These are phyloP conservation scores for Eremochloa ophiuroides DNA, from an alignment of 176 grass and related monocot species.

Conservation along the genomic window DNA sequence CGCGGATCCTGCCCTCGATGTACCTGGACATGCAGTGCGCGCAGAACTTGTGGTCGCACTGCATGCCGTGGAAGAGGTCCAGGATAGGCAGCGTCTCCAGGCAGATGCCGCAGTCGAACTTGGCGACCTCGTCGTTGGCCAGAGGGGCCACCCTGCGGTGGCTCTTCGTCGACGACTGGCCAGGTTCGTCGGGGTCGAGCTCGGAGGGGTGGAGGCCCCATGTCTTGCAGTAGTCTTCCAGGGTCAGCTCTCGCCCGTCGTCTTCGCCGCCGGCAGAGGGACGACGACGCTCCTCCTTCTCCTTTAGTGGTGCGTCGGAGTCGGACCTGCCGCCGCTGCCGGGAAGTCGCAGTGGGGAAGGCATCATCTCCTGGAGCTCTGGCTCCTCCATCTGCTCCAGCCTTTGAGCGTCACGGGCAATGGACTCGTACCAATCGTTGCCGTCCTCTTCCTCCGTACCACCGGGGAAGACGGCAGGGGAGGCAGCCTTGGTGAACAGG, in stretches of 20 bases:
- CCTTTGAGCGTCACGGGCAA: not conserved
- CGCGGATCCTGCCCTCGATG: slow-evolving; percentile 27
- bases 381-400: not conserved
- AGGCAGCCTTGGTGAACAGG: too few relatives aligned
- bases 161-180: slow-evolving; percentile 6
- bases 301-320: not conserved
- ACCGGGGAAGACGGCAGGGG: not conserved
- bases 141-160: not conserved
- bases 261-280: not conserved
- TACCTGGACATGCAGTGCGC: slow-evolving; percentile 28
- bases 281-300: not conserved
- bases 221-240: not conserved
- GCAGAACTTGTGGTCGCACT: slow-evolving; percentile 49
- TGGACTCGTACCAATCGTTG: not conserved
- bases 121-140: not conserved
- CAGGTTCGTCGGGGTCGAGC: not conserved
- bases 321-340: too few relatives aligned
- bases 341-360: not conserved
- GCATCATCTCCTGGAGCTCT: not conserved
- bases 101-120: slow-evolving; percentile 51
- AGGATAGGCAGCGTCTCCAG: slow-evolving; percentile 14
- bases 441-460: not conserved
- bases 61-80: slow-evolving; percentile 26
- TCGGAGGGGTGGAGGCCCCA: not conserved
- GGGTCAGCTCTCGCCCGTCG: not conserved